Base-by-base conservation (phyloP, 2,329 filamentous ascomycete genomes). In the Sodiomyces alkalinus region DNA sequence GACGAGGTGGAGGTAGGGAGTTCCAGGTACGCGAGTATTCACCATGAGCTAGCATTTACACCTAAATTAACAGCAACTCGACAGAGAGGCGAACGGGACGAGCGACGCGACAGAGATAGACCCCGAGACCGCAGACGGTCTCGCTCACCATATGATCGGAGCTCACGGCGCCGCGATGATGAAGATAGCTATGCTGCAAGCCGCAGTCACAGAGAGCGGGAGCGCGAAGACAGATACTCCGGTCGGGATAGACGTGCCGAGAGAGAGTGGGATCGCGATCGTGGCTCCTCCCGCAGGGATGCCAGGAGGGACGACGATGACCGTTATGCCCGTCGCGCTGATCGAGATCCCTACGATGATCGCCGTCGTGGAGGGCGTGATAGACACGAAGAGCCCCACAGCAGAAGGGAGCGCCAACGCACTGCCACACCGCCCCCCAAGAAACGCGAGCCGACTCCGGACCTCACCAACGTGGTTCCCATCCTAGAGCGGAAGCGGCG, bases 361-460 rank as follows among this genome's bases (percentile, higher is more conserved):
- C 53, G 72, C 45, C 57, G 58, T 32, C 60, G 65, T 34, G 60
- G 58, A 26, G 60, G 63, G 19, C 53, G 60, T 35, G 59, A 62
- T 24, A 48, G 56, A 38, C 48, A 52, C 15, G 53, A 57, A 6
- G 53, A 49, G 26, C 44, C 52, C 29, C 47, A 46, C 14, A 44
- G 52, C 33, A 59, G 61, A 22, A 56, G 64, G 18, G 62, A 70
- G 40, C 58, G 64, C 43, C 76, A 73, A 43, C 75, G 80, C 41
- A 92, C 80, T 45, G 72, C 78, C 12, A 80, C 77, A 24, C 81
- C 85, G 20, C 80, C 81, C 17, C 74, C 75, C 7, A 92, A 92
- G 62, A 90, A 87, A 60, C 79, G 82, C 52, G 90, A 98, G 54
- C 83, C 90, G 6, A 98, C 90, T 1, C 92, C 90, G 19, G 92